These are phyloP conservation scores for Aspergillus avenaceus DNA, from an alignment of 495 filamentous ascomycete genomes.

Conservation along the genomic window DNA sequence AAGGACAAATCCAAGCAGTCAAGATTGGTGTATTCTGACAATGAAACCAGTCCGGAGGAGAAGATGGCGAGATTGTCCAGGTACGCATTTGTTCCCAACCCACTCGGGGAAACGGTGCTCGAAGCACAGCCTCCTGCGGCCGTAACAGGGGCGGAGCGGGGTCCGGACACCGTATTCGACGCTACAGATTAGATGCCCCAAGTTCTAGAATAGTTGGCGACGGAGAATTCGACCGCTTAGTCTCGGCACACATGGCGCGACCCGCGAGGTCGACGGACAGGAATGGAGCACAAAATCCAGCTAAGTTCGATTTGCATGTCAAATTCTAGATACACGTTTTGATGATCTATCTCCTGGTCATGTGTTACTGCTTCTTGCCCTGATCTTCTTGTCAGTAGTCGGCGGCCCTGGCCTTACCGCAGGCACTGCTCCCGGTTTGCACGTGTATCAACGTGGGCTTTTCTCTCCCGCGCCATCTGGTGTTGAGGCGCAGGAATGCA, in stretches of 20 bases:
- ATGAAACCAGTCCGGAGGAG: constrained; percentile 79
- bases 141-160: constrained; percentile 31
- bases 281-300: constrained; percentile 24
- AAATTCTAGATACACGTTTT: constrained; percentile 30
- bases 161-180: constrained; percentile 35
- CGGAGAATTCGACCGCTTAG: background rate
- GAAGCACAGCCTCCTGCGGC: constrained; percentile 34
- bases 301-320: constrained; percentile 44
- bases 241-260: background rate
- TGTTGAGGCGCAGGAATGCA: background rate
- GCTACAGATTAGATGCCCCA: constrained; percentile 24
- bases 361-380: constrained; percentile 23
- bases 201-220: background rate
- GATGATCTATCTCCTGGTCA: constrained; percentile 12
- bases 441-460: background rate
- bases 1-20: constrained; percentile 64
- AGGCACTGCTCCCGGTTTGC: background rate
- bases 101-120: constrained; percentile 28
- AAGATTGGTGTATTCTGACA: constrained; percentile 74
- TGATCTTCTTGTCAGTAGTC: constrained; percentile 34
- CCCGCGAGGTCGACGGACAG: constrained; percentile 6
- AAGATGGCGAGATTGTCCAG: constrained; percentile 74
- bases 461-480: background rate
- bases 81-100: constrained; percentile 66
- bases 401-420: constrained; percentile 14